Conservation (phyloP, 441 rosid genomes). For the Raphanus hybrid region DNA sequence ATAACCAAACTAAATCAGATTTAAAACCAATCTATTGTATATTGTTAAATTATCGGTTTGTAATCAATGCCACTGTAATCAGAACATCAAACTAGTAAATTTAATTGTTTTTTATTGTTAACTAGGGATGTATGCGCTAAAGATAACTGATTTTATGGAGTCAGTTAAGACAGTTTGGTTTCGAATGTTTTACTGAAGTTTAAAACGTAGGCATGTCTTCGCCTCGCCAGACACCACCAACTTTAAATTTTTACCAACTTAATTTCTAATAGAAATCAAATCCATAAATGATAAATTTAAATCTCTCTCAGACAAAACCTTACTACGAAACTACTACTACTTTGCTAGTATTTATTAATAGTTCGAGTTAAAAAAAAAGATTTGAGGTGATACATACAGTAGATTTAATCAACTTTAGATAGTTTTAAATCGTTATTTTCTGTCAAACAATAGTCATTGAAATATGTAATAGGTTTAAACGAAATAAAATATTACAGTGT, state of each 20-base stretch:
- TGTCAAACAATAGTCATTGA: background rate
- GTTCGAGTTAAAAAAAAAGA: background rate
- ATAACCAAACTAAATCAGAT: background rate
- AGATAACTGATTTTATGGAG: background rate
- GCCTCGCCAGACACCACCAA: background rate
- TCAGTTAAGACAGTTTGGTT: conserved; percentile 1
- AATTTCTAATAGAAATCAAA: background rate
- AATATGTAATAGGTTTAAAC: background rate
- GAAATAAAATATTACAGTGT: background rate
- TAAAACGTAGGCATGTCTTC: background rate
- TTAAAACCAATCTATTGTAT: background rate
- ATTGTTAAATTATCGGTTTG: background rate
- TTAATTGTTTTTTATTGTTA: too few species aligned
- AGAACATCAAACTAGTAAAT: too few species aligned
- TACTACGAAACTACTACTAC: too few species aligned
- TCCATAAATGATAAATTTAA: background rate
- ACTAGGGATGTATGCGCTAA: background rate
- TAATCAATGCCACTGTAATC: background rate
- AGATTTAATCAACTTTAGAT: background rate
- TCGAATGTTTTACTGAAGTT: background rate
- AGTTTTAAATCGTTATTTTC: background rate
- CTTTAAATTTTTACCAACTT: background rate
- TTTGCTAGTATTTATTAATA: background rate
- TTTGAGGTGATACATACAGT: background rate
- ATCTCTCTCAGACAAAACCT: too few species aligned